Evolutionary conservation across 768 basidiomycete species (phyloP).

Genomic region (Hygrocybe punicea): DNA sequence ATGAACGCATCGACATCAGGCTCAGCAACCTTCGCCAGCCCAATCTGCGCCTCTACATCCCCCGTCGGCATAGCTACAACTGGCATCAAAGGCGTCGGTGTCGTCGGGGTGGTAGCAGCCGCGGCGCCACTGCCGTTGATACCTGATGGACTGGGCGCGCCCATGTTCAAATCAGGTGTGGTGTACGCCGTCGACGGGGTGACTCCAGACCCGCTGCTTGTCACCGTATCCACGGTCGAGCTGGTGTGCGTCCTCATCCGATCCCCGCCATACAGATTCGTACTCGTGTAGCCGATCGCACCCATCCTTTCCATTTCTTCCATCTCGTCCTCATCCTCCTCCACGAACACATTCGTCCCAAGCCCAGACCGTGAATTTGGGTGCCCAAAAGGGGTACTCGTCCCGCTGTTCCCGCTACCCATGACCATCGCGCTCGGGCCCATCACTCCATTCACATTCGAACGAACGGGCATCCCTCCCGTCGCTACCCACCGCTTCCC

Average conservation of each 20-base stretch:
- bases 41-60: conserved; percentile 70
- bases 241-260: conserved; percentile 52
- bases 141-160: conserved; percentile 19
- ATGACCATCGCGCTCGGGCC: conserved; percentile 22
- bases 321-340: conserved; percentile 76
- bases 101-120: conserved; percentile 41
- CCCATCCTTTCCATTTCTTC: conserved; percentile 50
- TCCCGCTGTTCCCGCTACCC: conserved; percentile 49
- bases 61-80: conserved; percentile 68
- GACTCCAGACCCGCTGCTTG: conserved; percentile 29
- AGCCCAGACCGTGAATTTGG: conserved; percentile 49
- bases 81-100: conserved; percentile 61
- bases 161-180: conserved; percentile 55
- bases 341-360: conserved; percentile 50
- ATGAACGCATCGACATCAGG: conserved; percentile 81
- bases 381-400: conserved; percentile 65
- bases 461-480: conserved; percentile 55
- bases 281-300: conserved; percentile 8
- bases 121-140: conserved; percentile 11
- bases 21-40: conserved; percentile 78
- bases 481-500: conserved; percentile 72
- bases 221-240: conserved; percentile 38
- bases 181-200: conserved; percentile 52
- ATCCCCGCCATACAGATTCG: conserved; percentile 4
- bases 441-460: conserved; percentile 49